These are phyloP conservation scores for Nicotiana attenuata DNA, from an alignment of 257 asterid genomes.

Conservation along the genomic window DNA sequence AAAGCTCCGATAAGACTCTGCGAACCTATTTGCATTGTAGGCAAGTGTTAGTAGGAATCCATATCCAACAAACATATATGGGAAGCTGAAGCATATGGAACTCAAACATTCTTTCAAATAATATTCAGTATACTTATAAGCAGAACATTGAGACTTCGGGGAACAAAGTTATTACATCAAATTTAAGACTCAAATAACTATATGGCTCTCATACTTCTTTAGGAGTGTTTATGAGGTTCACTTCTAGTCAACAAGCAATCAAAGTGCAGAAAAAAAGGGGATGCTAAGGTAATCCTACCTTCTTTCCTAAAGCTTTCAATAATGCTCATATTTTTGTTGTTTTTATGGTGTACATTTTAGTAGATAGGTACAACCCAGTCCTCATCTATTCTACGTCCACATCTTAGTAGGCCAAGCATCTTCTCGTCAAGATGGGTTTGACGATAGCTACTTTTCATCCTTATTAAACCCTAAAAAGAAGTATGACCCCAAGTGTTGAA, in stretches of 20 bases:
- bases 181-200: background rate
- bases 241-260: background rate
- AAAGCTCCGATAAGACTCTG: conserved; percentile 44
- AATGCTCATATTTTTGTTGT: no score
- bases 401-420: no score
- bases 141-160: background rate
- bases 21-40: conserved; percentile 32
- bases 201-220: background rate
- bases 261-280: background rate
- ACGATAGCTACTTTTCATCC: no score
- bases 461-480: no score
- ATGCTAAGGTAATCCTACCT: background rate
- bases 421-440: no score
- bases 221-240: background rate
- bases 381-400: no score
- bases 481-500: no score
- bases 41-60: conserved; percentile 15
- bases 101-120: background rate
- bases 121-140: background rate
- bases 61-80: background rate
- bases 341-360: no score
- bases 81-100: background rate
- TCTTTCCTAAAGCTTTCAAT: no score
- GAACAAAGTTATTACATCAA: background rate
- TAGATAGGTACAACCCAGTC: no score